Evolutionary conservation across 495 filamentous ascomycete genomes (phyloP), one percentile per base, ranked within the genome.

Genomic region (Penicillium goetzii): DNA sequence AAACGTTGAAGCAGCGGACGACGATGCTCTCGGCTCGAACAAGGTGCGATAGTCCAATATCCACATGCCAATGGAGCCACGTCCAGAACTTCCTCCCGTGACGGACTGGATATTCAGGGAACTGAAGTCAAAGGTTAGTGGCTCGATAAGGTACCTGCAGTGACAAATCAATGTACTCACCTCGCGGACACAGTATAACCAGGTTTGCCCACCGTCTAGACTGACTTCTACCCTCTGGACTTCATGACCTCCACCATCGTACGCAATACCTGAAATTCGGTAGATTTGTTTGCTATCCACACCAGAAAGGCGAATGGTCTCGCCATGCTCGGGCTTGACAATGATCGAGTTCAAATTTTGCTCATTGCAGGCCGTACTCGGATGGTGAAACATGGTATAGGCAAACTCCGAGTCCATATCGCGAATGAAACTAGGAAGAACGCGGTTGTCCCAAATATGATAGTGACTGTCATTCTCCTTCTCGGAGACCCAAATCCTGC

Each of bases 401-500:
- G 50, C 50, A 53, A 53, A 53, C 30, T 53, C 50, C 28, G 50
- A 53, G 50, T 53, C 50, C 50, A 30, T 53, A 28, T 32, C 50
- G 4, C 50, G 50, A 53, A 53, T 9, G 28, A 53, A 53, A 33
- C 50, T 19, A 12, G 50, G 50, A 8, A 53, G 26, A 10, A 53
- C 50, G 21, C 50, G 50, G 28, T 53, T 53, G n/a, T 53, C 50
- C 50, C 50, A 53, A 12, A 53, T 53, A n/a, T 53, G 50, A 21
- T 53, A 53, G 12, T 53, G 30, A 3, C 50, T 53, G 28, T 53
- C 50, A 14, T 53, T 53, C 9, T 53, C 50, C 14, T 53, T 33
- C 15, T 53, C 50, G 8, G 50, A 53, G 15, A 33, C 50, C 49
- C 50, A 53, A 33, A 53, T 32, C n/a, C 50, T n/a, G 2, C 21